Base-by-base conservation (phyloP, 2,329 filamentous ascomycete genomes). In the Aspergillus puulaauensis region DNA sequence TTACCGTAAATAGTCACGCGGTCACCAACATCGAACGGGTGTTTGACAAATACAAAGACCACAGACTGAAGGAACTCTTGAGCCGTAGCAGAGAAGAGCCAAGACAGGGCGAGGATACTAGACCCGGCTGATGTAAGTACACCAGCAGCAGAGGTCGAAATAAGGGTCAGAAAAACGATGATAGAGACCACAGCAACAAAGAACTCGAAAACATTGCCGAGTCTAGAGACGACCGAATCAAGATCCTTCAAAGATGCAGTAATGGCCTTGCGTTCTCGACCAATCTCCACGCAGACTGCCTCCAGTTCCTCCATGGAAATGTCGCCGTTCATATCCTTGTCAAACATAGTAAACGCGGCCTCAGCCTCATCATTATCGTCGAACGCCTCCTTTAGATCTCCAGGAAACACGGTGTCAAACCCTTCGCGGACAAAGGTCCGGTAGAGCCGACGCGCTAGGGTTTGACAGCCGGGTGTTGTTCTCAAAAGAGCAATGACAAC, bases 21-120 rank as follows among this genome's bases (percentile, higher is more conserved):
- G 72, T 98, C 93, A 54, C 93, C 93, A 4, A 97, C 93, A 73
- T 98, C 93, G 67, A 97, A 98, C 0, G 93, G 93, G 72, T 98
- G 93, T 79, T 97, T 97, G 76, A 97, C 88, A 67, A 97, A 96
- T 64, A 97, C 93, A 70, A 97, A 97, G 65, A 97, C 90, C 70
- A 93, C 86, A 9, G 92, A 96, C 76, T 96, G 92, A 2, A 97
- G 80, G 65, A 98, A 96, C 70, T 98, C 93, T 70, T 96, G 92
- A 0, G 93, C 93, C 0, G 93, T 97, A 0, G 90, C 90, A 59
- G 92, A 91, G 66, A 98, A 91, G 55, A 97, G 81, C 93, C 93
- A 98, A 0, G 91, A 93, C 2, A 97, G 81, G 56, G 92, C 93
- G 6, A 98, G 82, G n/a, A 97, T 82, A 3, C 90, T 86, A 1